Conservation (phyloP, 208 protist genomes). For the Wallacemonas sp. region DNA sequence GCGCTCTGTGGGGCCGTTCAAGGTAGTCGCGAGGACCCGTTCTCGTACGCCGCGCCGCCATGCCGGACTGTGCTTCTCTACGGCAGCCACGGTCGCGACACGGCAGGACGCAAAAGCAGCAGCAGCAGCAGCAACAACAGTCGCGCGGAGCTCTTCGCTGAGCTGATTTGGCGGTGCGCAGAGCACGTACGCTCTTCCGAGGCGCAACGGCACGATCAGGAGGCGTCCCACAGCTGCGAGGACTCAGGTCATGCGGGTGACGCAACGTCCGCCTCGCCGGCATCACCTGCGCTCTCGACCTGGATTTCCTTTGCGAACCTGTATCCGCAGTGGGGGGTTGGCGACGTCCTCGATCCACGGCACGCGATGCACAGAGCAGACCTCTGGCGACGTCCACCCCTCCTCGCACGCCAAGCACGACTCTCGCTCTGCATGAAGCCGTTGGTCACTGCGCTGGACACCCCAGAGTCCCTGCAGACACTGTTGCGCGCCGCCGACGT, state of each 20-base stretch:
- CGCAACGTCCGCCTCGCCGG: too few species aligned
- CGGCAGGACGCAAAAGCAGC: background rate
- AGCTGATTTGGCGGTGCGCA: slow-evolving; percentile 1
- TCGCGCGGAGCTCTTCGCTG: background rate
- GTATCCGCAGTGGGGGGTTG: slow-evolving; percentile 31
- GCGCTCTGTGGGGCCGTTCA: slow-evolving; percentile 25
- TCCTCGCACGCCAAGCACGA: background rate
- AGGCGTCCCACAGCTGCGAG: background rate
- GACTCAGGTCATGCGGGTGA: background rate
- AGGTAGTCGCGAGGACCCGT: too few species aligned
- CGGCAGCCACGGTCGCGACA: background rate
- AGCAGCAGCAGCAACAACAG: background rate
- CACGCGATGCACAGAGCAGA: slow-evolving; percentile 14
- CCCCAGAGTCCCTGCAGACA: slow-evolving; percentile 5
- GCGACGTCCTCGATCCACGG: slow-evolving; percentile 27
- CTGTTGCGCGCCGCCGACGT: slow-evolving; percentile 21
- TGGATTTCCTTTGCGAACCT: slow-evolving; percentile 35
- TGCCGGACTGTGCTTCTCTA: background rate
- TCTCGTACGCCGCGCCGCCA: too few species aligned
- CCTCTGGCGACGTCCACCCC: slow-evolving; percentile 1
- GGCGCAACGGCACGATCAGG: background rate
- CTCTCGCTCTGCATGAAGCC: background rate
- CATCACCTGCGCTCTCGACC: background rate
- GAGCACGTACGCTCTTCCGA: background rate
- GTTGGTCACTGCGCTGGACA: background rate